phyloP scores from a whole-genome alignment of 306 rosid genomes.

The Delonix regia region DNA sequence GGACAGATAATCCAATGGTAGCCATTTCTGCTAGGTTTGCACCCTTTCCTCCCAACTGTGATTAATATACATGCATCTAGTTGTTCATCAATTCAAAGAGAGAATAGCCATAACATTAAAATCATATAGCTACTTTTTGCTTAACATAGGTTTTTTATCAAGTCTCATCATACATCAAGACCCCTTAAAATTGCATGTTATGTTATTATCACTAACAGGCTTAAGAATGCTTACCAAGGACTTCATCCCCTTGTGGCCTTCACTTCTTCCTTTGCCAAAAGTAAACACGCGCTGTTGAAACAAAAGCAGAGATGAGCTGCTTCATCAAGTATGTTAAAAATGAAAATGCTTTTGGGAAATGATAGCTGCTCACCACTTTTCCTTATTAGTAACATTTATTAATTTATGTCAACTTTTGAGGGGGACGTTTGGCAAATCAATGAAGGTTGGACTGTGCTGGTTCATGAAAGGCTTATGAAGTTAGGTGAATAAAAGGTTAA shows the following conservation, averaged over 20 bases:
- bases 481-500: not conserved
- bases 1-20: slow-evolving; percentile 86
- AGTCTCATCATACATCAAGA: not conserved
- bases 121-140: not conserved
- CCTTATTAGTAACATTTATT: not conserved
- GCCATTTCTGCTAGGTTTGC: slow-evolving; percentile 99
- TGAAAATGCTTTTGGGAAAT: slow-evolving; percentile 13
- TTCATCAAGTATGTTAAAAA: slow-evolving; percentile 13
- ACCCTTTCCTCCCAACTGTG: slow-evolving; percentile 96
- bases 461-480: not conserved
- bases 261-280: slow-evolving; percentile 91
- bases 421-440: not conserved
- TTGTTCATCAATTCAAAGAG: slow-evolving; percentile 24
- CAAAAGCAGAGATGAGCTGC: slow-evolving; percentile 30
- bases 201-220: not conserved
- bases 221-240: slow-evolving; percentile 67
- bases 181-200: slow-evolving; percentile 7
- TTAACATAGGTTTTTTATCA: not conserved
- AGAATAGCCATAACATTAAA: not conserved
- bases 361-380: slow-evolving; percentile 26
- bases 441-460: not conserved
- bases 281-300: slow-evolving; percentile 79
- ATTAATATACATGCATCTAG: slow-evolving; percentile 13
- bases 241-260: slow-evolving; percentile 95
- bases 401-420: not conserved